A percentile compares a stretch with the other conserved stretches of the same genome.
These are phyloP conservation scores for Termitomyces eurrhizus DNA, from an alignment of 768 basidiomycete genomes.

Conservation along the genomic window DNA sequence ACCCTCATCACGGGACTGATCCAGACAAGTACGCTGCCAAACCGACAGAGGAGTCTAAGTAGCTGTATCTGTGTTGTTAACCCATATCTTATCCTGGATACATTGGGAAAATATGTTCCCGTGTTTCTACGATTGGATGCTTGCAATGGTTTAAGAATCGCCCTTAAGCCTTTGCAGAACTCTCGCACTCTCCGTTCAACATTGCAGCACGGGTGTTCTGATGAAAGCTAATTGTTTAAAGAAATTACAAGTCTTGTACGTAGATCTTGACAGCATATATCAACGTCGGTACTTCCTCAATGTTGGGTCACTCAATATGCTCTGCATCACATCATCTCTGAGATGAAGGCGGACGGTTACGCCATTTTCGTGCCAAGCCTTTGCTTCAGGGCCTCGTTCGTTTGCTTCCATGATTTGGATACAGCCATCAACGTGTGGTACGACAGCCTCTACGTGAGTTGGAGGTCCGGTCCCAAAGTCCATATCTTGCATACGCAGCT, in stretches of 20 bases:
- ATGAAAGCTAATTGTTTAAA: not conserved
- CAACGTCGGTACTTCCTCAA: constrained; percentile 17
- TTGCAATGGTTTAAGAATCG: not conserved
- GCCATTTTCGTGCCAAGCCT: constrained; percentile 21
- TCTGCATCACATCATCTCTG: constrained; percentile 18
- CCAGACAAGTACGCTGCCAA: constrained; percentile 69
- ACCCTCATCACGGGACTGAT: constrained; percentile 82
- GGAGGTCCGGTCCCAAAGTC: constrained; percentile 29
- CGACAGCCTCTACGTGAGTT: constrained; percentile 25
- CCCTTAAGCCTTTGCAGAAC: not conserved
- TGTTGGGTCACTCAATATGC: constrained; percentile 20
- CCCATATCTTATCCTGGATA: not conserved
- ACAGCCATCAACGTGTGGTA: constrained; percentile 31
- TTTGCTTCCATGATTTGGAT: constrained; percentile 27
- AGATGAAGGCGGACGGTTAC: constrained; percentile 23
- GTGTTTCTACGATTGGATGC: not conserved
- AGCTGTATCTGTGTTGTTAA: constrained; percentile 1
- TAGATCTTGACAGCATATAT: not conserved
- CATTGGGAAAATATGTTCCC: not conserved
- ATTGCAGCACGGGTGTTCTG: not conserved
- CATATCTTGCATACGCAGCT: constrained; percentile 26
- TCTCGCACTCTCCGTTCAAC: not conserved
- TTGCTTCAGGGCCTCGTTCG: not conserved
- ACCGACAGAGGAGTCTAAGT: constrained; percentile 19
- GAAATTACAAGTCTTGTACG: not conserved